These are phyloP conservation scores for Anacardium occidentale DNA, from an alignment of 345 rosid genomes.

Conservation along the genomic window DNA sequence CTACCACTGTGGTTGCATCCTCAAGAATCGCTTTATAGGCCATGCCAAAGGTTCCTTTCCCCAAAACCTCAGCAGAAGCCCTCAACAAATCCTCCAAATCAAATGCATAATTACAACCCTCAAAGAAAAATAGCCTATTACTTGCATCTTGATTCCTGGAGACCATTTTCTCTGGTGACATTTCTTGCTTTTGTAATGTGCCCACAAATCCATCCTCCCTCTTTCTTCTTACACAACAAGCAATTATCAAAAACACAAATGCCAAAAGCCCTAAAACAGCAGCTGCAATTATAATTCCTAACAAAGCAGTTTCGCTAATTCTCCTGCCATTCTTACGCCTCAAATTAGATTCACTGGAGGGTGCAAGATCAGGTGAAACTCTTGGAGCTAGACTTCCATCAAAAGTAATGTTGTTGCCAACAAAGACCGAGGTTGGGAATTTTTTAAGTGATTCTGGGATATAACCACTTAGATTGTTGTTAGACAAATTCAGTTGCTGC, in stretches of 20 bases:
- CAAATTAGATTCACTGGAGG: constrained; percentile 24
- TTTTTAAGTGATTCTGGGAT: constrained; percentile 58
- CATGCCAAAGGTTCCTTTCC: constrained; percentile 91
- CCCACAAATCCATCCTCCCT: constrained; percentile 39
- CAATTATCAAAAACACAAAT: constrained; percentile 45
- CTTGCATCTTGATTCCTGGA: constrained; percentile 77
- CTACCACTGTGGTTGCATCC: constrained; percentile 78
- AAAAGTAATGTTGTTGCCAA: constrained; percentile 58
- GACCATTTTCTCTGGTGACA: constrained; percentile 82
- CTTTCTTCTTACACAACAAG: constrained; percentile 56
- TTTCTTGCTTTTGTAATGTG: constrained; percentile 62
- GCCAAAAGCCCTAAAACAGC: constrained; percentile 46
- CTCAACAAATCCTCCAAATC: constrained; percentile 96
- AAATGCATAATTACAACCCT: constrained; percentile 84
- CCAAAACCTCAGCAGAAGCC: constrained; percentile 98
- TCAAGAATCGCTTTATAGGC: constrained; percentile 81
- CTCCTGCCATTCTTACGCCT: constrained; percentile 34
- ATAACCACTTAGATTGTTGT: constrained; percentile 61
- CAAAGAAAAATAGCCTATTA: constrained; percentile 82
- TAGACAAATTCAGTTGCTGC: constrained; percentile 55
- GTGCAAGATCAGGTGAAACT: constrained; percentile 30
- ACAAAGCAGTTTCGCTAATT: constrained; percentile 50
- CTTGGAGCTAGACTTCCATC: constrained; percentile 24
- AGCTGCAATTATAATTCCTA: constrained; percentile 45
- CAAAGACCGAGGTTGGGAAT: constrained; percentile 59